Base-by-base conservation (phyloP, 2,329 filamentous ascomycete genomes). In the Epicoccum sorghinum region DNA sequence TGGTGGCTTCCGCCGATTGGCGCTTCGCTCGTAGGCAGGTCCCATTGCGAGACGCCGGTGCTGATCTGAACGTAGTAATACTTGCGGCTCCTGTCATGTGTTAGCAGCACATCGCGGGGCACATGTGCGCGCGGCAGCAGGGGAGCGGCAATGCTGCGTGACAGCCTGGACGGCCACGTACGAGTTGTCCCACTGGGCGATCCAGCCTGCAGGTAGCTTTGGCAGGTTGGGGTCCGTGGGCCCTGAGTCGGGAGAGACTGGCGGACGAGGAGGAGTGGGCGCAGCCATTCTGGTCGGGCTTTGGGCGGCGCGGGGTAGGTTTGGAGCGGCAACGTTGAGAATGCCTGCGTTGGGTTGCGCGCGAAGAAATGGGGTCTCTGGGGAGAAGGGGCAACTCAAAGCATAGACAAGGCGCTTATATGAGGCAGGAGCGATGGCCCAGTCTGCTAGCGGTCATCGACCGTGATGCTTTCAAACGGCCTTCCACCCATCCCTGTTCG, bases 31-130 rank as follows among this genome's bases (percentile, higher is more conserved):
- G 85, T 89, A 29, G 88, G 88, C 29, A 83, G 81, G n/a, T 90
- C 87, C 88, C 88, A 90, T 74, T 90, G 87, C 59, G 87, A 89
- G 33, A 84, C 80, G 42, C 88, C 88, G 7, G 87, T 90, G 47
- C 86, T 86, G 49, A 90, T 83, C 73, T 90, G 87, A 45, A 90
- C 88, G 71, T 85, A 76, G 64, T 76, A 76, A 60, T 76, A 76
- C 65, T 75, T 75, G 51, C 69, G 67, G 23, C 72, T 75, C 43
- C 72, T 76, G 55, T 32, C 18, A 24, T 18, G 10, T 42, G 67
- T 72, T 60, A 71, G 67, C 38, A 39, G 40, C 48, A 23, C 47
- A 55, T 62, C 52, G 65, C 54, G 59, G 60, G 57, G 63, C 47
- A 46, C 7, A n/a, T 14, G 29, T 36, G 57, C 50, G 44, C 14